Percentiles rank a stretch among this genome's conserved stretches.
Conservation (phyloP, 108 stramenopile genomes). For the Nitzschia sp. region DNA sequence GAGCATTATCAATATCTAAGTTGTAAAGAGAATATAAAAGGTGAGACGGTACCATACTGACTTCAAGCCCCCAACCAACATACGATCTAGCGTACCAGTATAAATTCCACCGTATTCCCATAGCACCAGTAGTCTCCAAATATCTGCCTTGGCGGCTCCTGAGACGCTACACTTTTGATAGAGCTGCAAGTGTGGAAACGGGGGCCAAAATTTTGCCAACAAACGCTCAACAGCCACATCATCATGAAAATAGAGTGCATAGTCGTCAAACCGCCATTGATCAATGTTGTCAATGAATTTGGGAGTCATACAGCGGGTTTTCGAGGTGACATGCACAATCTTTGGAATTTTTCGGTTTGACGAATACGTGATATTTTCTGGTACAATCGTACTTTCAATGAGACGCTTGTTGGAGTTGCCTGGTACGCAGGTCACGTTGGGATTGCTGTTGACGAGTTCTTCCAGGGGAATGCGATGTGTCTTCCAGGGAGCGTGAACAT, state of each 20-base stretch:
- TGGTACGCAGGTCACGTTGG: slow-evolving; percentile 7
- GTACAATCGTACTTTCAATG: slow-evolving; percentile 23
- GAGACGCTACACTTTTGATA: slow-evolving; percentile 41
- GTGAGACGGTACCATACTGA: too few species aligned
- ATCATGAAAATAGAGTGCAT: slow-evolving; percentile 67
- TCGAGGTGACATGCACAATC: slow-evolving; percentile 61
- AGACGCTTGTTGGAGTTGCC: slow-evolving; percentile 12
- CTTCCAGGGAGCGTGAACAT: background rate
- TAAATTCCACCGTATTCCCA: slow-evolving; percentile 74
- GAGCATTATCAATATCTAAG: slow-evolving; percentile 58
- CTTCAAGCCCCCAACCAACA: too few species aligned
- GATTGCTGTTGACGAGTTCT: slow-evolving; percentile 5
- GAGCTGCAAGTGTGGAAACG: slow-evolving; percentile 59
- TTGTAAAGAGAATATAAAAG: background rate
- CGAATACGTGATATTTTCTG: slow-evolving; percentile 7
- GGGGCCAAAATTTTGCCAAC: slow-evolving; percentile 42
- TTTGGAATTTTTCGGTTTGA: slow-evolving; percentile 48
- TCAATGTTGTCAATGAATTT: slow-evolving; percentile 35
- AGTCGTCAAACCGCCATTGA: slow-evolving; percentile 48
- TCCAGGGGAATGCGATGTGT: slow-evolving; percentile 3
- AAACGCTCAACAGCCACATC: slow-evolving; percentile 64
- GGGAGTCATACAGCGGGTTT: slow-evolving; percentile 50
- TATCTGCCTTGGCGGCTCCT: slow-evolving; percentile 61
- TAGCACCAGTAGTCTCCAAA: slow-evolving; percentile 59
- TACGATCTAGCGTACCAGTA: slow-evolving; percentile 11